Conservation (phyloP, 768 basidiomycete genomes). For the Leucosporidium yakuticum region DNA sequence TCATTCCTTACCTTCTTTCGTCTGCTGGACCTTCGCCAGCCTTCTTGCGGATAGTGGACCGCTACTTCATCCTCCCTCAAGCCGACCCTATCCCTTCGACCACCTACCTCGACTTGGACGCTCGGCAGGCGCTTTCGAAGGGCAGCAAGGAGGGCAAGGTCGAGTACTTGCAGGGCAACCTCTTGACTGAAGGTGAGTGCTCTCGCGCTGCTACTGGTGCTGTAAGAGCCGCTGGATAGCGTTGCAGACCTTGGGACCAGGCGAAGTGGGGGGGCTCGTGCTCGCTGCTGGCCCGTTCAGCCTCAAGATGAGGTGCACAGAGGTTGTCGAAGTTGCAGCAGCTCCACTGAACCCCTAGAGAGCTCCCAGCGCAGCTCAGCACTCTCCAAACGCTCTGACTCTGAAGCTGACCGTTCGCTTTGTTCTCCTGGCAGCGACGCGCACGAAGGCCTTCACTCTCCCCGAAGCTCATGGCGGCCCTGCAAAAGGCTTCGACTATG, state of each 20-base stretch:
- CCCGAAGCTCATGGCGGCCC: slow-evolving; percentile 9
- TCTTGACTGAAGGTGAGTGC: slow-evolving; percentile 15
- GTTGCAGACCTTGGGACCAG: too few species aligned
- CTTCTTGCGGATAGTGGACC: slow-evolving; percentile 24
- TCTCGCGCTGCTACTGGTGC: background rate
- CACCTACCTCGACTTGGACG: slow-evolving; percentile 8
- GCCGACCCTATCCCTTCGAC: slow-evolving; percentile 20
- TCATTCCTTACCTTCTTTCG: slow-evolving; percentile 22
- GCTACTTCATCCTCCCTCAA: slow-evolving; percentile 8
- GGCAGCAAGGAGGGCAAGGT: background rate
- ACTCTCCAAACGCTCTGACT: background rate
- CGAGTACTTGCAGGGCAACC: slow-evolving; percentile 28
- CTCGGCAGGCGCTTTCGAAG: background rate
- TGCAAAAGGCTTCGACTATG: slow-evolving; percentile 18
- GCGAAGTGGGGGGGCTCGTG: too few species aligned
- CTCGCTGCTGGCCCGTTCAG: too few species aligned
- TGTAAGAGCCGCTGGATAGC: too few species aligned
- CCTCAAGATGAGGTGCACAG: too few species aligned
- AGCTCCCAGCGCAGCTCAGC: background rate
- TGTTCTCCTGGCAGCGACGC: slow-evolving; percentile 1
- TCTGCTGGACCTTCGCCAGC: slow-evolving; percentile 6
- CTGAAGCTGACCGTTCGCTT: background rate
- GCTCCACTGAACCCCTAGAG: too few species aligned
- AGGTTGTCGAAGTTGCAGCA: too few species aligned
- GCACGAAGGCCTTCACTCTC: slow-evolving; percentile 16